Conservation (phyloP, 805 yeast genomes). For the Wickerhamiella cacticola region DNA sequence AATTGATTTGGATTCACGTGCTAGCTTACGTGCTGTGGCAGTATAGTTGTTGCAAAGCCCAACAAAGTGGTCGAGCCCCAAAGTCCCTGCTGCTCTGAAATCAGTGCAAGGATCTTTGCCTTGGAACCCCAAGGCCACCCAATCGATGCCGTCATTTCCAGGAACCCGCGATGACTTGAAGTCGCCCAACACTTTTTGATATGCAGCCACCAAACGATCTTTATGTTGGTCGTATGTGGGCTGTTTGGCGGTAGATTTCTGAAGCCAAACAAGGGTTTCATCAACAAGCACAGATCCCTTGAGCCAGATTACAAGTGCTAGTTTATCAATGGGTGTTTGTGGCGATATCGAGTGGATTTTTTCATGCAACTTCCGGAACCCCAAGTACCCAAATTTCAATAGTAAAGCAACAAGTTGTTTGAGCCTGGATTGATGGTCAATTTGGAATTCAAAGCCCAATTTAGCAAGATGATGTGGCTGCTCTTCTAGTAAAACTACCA, state of each 20-base stretch:
- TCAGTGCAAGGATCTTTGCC: conserved; percentile 31
- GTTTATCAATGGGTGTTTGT: conserved; percentile 1
- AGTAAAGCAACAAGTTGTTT: background rate
- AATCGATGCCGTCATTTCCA: conserved; percentile 19
- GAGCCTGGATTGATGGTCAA: background rate
- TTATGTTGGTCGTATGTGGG: background rate
- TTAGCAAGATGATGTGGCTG: background rate
- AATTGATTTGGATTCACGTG: conserved; percentile 23
- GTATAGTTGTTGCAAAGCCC: conserved; percentile 19
- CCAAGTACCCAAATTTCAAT: background rate
- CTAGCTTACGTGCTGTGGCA: conserved; percentile 14
- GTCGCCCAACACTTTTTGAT: background rate
- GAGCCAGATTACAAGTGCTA: conserved; percentile 7
- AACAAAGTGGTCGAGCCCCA: conserved; percentile 23
- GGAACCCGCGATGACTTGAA: background rate
- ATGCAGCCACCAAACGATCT: background rate
- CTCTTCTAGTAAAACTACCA: conserved; percentile 1
- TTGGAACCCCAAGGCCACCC: conserved; percentile 33
- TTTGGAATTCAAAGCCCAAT: conserved; percentile 4
- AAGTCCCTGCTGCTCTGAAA: conserved; percentile 28
- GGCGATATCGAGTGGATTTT: conserved; percentile 3
- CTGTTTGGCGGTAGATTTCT: background rate
- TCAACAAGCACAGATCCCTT: conserved; percentile 4
- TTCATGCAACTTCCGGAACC: background rate
- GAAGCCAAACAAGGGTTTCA: background rate